Conservation (phyloP, 176 grass and related monocot species). For the Dactylis glomerata region DNA sequence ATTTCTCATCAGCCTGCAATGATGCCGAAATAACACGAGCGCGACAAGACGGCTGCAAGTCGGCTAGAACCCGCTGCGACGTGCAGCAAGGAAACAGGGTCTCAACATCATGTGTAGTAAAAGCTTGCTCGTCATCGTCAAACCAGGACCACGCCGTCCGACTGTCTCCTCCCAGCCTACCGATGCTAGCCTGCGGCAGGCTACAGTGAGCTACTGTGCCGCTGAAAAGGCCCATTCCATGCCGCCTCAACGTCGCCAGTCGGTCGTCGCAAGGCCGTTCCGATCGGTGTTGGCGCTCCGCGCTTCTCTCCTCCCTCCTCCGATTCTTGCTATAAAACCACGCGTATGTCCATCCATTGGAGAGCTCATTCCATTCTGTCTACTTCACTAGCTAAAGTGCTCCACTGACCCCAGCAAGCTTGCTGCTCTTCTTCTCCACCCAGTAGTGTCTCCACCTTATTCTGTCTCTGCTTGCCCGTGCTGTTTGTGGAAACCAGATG, state of each 20-base stretch:
- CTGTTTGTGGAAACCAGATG: not conserved
- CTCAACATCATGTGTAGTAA: not conserved
- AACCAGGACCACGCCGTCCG: not conserved
- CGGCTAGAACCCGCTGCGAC: not conserved
- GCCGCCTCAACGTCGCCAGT: not conserved
- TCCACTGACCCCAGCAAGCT: not conserved
- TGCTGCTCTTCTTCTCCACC: not conserved
- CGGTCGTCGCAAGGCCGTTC: not conserved
- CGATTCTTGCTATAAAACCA: slow-evolving; percentile 3
- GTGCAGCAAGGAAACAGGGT: not conserved
- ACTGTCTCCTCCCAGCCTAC: not conserved
- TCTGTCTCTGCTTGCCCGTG: not conserved
- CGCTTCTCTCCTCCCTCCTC: not conserved
- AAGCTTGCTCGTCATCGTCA: not conserved
- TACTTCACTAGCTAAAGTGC: not conserved
- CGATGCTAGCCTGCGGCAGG: not conserved
- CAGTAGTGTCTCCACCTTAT: not conserved
- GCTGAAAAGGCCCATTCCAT: not conserved
- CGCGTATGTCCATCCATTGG: not conserved
- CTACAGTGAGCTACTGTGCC: not conserved
- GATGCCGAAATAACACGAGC: slow-evolving; percentile 8
- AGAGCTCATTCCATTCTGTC: not conserved
- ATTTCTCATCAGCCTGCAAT: not conserved
- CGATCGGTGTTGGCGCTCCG: not conserved
- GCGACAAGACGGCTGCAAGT: not conserved